A percentile compares a stretch with the other conserved stretches of the same genome.
phyloP scores from a whole-genome alignment of 176 grass and related monocot species.

The Pontederia crassipes region DNA sequence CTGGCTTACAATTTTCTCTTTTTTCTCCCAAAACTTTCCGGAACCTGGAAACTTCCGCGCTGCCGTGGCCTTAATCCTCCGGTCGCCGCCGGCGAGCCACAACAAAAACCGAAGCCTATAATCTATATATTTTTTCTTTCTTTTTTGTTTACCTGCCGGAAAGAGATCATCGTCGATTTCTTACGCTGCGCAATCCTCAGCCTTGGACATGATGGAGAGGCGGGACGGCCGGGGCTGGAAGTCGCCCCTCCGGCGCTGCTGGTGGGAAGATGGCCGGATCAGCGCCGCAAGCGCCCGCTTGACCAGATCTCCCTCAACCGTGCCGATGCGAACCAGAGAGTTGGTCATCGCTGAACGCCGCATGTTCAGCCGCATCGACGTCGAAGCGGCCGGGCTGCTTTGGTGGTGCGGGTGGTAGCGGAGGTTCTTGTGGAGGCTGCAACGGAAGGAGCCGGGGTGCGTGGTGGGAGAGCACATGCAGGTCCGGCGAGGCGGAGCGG shows the following conservation, averaged over 20 bases:
- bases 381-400: neutral
- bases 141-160: neutral
- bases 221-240: conserved; percentile 42
- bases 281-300: conserved; percentile 38
- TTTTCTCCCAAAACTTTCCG: too few relatives aligned
- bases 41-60: too few relatives aligned
- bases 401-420: neutral
- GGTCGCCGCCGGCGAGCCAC: neutral
- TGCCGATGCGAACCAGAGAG: conserved; percentile 44
- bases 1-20: too few relatives aligned
- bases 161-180: too few relatives aligned
- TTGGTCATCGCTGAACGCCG: conserved; percentile 47
- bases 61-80: too few relatives aligned
- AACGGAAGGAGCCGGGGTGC: conserved; percentile 70
- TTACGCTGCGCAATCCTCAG: neutral
- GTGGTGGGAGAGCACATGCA: conserved; percentile 59
- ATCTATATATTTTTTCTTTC: neutral
- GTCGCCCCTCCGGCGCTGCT: conserved; percentile 23
- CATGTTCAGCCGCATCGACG: conserved; percentile 23
- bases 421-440: conserved; percentile 29
- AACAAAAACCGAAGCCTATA: neutral
- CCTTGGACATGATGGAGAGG: conserved; percentile 30
- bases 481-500: neutral
- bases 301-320: conserved; percentile 49
- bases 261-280: conserved; percentile 40